phyloP scores from a whole-genome alignment of 1,284 basidiomycete genomes.

The Moesziomyces aphidis region DNA sequence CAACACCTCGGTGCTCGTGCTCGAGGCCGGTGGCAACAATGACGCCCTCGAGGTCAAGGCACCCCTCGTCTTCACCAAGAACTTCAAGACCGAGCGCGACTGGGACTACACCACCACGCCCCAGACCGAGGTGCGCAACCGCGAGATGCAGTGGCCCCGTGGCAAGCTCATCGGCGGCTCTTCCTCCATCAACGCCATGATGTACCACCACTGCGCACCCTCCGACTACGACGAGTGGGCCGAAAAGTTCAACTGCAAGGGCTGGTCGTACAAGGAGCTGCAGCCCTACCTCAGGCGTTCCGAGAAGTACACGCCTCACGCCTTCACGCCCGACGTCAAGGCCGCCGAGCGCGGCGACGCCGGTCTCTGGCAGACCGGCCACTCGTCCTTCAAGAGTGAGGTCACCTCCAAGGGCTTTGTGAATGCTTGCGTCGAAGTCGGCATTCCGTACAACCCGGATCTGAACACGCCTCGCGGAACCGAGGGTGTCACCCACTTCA shows the following conservation, averaged over 20 bases:
- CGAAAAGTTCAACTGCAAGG: slow-evolving; percentile 47
- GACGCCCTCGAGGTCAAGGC: slow-evolving; percentile 50
- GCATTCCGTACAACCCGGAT: slow-evolving; percentile 51
- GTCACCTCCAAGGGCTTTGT: slow-evolving; percentile 51
- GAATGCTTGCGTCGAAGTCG: slow-evolving; percentile 43
- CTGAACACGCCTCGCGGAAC: slow-evolving; percentile 50
- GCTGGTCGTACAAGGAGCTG: slow-evolving; percentile 53
- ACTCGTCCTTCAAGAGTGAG: slow-evolving; percentile 47
- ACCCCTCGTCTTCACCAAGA: slow-evolving; percentile 50
- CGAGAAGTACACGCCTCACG: slow-evolving; percentile 50
- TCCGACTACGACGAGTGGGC: slow-evolving; percentile 57
- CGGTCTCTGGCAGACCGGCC: slow-evolving; percentile 57
- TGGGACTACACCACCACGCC: slow-evolving; percentile 58
- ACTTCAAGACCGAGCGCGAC: slow-evolving; percentile 52
- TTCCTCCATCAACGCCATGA: slow-evolving; percentile 70
- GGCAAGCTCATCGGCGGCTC: slow-evolving; percentile 67
- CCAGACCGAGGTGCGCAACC: slow-evolving; percentile 34
- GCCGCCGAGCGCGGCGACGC: slow-evolving; percentile 39
- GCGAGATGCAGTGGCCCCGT: slow-evolving; percentile 51
- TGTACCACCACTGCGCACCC: slow-evolving; percentile 57
- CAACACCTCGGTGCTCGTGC: slow-evolving; percentile 48
- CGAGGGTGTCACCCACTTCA: slow-evolving; percentile 50
- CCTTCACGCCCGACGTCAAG: slow-evolving; percentile 46
- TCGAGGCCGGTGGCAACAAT: slow-evolving; percentile 57
- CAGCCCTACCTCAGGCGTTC: slow-evolving; percentile 37